Base-by-base conservation (phyloP, 2,329 filamentous ascomycete genomes). In the Ceratocystis colombiana region DNA sequence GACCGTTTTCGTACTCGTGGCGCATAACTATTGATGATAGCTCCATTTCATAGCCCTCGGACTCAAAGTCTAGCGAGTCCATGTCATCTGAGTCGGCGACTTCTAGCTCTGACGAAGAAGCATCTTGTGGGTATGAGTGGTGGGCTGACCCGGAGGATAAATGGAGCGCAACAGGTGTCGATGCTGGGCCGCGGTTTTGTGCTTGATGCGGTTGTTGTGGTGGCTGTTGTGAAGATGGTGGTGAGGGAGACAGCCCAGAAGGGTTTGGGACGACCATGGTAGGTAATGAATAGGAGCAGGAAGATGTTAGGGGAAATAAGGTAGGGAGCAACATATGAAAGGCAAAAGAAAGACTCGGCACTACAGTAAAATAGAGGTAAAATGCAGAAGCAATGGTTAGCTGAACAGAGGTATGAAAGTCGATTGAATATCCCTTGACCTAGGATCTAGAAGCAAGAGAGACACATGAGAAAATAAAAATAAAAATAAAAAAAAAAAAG, bases 21-120 rank as follows among this genome's bases (percentile, higher is more conserved):
- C 61, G 65, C 63, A 68, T 67, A 22, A 69, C 66, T 6, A 63
- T 53, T 7, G 68, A 68, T 6, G 68, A 65, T 1, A 66, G 53
- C 15, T 66, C 67, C 6, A 77, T 4, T 72, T 74, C 33, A 72
- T 76, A 41, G 69, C 71, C 48, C 68, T 72, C 30, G 72, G 77
- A 20, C 41, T 73, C 72, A 65, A 68, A 73, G 2, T 68, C 61
- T 22, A 62, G 48, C 2, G 20, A 64, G 5, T 69, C 68, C 10
- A 69, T 66, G 28, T 69, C 67, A 10, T 65, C 55, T 2, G 65
- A 48, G 17, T 69, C 65, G 15, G n/a, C 41, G 1, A 50, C 67
- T 7, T 68, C 66, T n/a, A 68, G 45, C 0, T 64, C 63, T 12
- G 48, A 62, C 15, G 64, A 15, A 10, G 61, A 62, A 5, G 55